Evolutionary conservation across 352 stramenopile genomes (phyloP), one percentile per base, ranked within the genome.

Genomic region (Thraustochytrium striatum): DNA sequence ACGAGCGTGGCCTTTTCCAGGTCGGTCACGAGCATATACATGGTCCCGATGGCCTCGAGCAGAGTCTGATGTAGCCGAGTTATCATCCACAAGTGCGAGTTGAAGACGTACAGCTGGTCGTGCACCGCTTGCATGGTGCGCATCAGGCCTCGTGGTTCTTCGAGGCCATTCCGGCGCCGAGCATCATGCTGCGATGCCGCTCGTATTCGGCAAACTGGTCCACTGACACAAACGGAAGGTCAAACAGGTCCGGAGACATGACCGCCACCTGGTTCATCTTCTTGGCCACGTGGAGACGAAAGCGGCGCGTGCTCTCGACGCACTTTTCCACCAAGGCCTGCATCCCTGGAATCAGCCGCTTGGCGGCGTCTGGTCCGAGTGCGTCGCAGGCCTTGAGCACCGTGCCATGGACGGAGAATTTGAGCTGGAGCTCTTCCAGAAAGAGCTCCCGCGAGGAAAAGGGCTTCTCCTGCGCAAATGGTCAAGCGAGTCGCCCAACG

Each of bases 381-480:
- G 21, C 25, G 44, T 75, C 65, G 39, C 44, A 75, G 0, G 65
- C 44, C 11, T 28, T 55, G 3, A 75, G 36, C 13, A 75, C 11
- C 16, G 3, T 72, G 0, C 11, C 21, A 32, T 62, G 21, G 1
- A 75, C 65, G 8, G 44, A 33, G 39, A 75, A 61, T 5, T 13
- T 41, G 50, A 61, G 65, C 50, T 61, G 35, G 32, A 75, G 65
- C 65, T 75, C 30, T 5, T 75, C 65, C 65, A 75, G 58, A 21
- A 61, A 39, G 5, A 75, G 50, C 50, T 72, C 65, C 3, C 52
- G 33, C 9, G 43, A 75, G 9, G 30, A 39, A 7, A 62, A 25
- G 30, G n/a, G 44, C 1, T 39, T 25, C 16, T 25, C 47, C 16
- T 21, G 47, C 16, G 16, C 47, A 55, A 55, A 55, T 16, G 16